phyloP scores from a whole-genome alignment of 2,329 filamentous ascomycete genomes.

The Dothidotthia symphoricarpi region DNA sequence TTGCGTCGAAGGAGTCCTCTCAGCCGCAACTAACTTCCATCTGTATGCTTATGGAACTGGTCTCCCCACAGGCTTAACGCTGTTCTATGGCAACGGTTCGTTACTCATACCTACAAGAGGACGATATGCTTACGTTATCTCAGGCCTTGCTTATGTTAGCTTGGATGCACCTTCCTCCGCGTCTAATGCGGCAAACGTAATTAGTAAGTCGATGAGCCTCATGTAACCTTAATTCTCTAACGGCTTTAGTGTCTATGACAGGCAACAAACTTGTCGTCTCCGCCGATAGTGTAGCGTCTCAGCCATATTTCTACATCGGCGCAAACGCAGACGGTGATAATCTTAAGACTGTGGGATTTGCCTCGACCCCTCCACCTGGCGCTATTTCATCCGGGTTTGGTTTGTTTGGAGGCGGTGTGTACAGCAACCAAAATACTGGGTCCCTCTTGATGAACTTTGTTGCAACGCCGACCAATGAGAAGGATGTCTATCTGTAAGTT shows the following conservation, averaged over 20 bases:
- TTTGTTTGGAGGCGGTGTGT: constrained; percentile 35
- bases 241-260: constrained; percentile 10
- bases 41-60: constrained; percentile 34
- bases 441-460: constrained; percentile 20
- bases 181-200: constrained; percentile 29
- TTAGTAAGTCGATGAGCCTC: constrained; percentile 15
- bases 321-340: constrained; percentile 13
- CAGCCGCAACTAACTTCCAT: constrained; percentile 14
- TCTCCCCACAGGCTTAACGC: constrained; percentile 24
- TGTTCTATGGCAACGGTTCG: constrained; percentile 40
- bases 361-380: constrained; percentile 10
- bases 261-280: constrained; percentile 19
- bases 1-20: constrained; percentile 5
- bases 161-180: constrained; percentile 11
- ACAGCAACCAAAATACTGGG: constrained; percentile 21
- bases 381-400: constrained; percentile 18
- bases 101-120: not conserved
- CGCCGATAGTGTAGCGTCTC: constrained; percentile 18
- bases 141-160: constrained; percentile 39
- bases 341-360: constrained; percentile 29
- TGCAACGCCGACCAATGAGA: constrained; percentile 14
- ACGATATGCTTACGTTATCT: constrained; percentile 1
- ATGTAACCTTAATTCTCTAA: constrained; percentile 1
- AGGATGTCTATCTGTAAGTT: constrained; percentile 13
- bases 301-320: constrained; percentile 22